These are phyloP conservation scores for Populus alba DNA, from an alignment of 345 rosid genomes.

Conservation along the genomic window DNA sequence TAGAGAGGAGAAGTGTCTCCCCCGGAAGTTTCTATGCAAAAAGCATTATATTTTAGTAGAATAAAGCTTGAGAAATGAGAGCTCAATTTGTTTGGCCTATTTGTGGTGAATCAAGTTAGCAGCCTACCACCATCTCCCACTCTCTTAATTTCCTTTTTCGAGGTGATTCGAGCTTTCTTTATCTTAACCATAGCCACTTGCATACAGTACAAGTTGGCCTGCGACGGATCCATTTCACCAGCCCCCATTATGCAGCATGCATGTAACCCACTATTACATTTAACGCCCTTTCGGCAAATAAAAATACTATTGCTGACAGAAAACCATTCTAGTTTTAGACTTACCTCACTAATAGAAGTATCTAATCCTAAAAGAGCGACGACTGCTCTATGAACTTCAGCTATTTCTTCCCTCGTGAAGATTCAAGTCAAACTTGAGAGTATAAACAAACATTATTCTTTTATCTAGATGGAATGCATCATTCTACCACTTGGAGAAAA, in stretches of 20 bases:
- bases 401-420: conserved; percentile 20
- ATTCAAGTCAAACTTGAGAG: conserved; percentile 37
- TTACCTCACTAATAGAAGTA: conserved; percentile 5
- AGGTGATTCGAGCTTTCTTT: background rate
- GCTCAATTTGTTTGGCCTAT: no score
- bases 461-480: conserved; percentile 30
- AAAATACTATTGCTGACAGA: background rate
- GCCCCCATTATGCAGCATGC: conserved; percentile 26
- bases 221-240: conserved; percentile 21
- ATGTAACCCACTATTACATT: conserved; percentile 20
- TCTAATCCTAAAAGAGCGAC: background rate
- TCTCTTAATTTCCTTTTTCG: background rate
- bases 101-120: background rate
- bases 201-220: background rate
- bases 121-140: background rate
- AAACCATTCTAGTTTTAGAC: background rate
- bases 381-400: conserved; percentile 4
- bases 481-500: conserved; percentile 22
- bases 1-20: no score
- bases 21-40: no score
- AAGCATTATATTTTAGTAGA: no score
- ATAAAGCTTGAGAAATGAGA: no score
- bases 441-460: background rate
- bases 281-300: background rate
- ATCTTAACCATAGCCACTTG: background rate